Percentiles rank a stretch among this genome's conserved stretches.
Evolutionary conservation across 495 filamentous ascomycete species (phyloP).

Genomic region (Clohesyomyces aquaticus): DNA sequence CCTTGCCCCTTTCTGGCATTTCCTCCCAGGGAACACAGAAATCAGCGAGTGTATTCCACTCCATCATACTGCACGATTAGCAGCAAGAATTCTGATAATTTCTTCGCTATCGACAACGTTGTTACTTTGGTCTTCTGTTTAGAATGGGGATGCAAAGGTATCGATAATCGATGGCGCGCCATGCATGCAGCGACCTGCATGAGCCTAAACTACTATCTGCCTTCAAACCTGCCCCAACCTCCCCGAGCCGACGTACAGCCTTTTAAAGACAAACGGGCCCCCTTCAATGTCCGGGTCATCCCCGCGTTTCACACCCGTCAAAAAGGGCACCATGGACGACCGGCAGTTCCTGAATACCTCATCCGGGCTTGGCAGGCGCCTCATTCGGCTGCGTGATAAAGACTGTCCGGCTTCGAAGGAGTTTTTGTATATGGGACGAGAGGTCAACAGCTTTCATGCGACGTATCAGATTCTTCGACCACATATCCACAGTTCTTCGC

Average conservation of each 20-base stretch:
- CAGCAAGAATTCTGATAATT: too few species aligned
- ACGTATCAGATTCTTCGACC: constrained; percentile 13
- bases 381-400: background rate
- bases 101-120: too few species aligned
- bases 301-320: constrained; percentile 1
- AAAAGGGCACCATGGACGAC: constrained; percentile 9
- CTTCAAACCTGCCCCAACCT: background rate
- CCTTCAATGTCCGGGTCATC: background rate
- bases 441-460: constrained; percentile 23
- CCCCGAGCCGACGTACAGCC: constrained; percentile 1
- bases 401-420: constrained; percentile 17
- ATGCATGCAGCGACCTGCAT: background rate
- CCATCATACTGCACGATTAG: too few species aligned
- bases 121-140: too few species aligned
- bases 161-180: background rate
- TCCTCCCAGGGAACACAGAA: too few species aligned
- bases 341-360: background rate
- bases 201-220: background rate
- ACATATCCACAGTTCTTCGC: background rate
- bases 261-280: constrained; percentile 8
- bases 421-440: constrained; percentile 12
- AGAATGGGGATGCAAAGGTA: background rate
- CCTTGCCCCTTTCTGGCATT: too few species aligned
- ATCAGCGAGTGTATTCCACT: too few species aligned
- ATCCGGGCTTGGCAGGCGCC: background rate